Percentiles rank a stretch among this genome's conserved stretches.
These are phyloP conservation scores for Hsuehochloa calcarea DNA, from an alignment of 176 grass and related monocot species.

Conservation along the genomic window DNA sequence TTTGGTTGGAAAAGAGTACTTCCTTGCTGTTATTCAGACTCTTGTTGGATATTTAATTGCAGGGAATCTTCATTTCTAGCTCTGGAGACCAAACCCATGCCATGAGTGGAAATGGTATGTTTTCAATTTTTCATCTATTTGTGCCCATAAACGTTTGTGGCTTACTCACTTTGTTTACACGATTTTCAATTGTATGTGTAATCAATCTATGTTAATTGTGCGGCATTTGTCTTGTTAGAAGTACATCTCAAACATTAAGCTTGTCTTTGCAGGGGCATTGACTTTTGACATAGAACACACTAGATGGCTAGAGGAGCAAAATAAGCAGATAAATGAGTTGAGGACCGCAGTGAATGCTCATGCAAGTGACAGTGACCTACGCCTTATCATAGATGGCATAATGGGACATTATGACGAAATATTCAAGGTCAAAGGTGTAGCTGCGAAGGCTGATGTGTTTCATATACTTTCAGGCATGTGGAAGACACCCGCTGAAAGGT, in stretches of 20 bases:
- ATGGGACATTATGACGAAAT: conserved; percentile 57
- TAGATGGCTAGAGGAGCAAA: conserved; percentile 63
- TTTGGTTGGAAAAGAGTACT: neutral
- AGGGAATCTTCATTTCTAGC: conserved; percentile 82
- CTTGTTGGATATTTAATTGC: conserved; percentile 5
- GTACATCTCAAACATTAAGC: conserved; percentile 16
- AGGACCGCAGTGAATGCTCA: conserved; percentile 62
- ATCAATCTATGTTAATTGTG: conserved; percentile 5
- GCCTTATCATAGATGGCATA: conserved; percentile 57
- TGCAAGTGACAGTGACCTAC: conserved; percentile 62
- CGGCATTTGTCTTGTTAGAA: neutral
- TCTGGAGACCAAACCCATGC: conserved; percentile 71
- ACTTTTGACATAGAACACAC: conserved; percentile 57
- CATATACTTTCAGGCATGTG: conserved; percentile 72
- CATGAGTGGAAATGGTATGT: conserved; percentile 61
- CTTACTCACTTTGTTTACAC: neutral
- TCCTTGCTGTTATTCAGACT: conserved; percentile 21
- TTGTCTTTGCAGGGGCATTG: conserved; percentile 41
- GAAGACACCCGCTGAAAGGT: conserved; percentile 62
- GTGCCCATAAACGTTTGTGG: neutral
- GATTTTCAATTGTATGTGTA: neutral
- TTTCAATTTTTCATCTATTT: neutral
- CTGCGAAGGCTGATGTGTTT: conserved; percentile 59
- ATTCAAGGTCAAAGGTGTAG: conserved; percentile 54
- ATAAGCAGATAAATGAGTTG: conserved; percentile 59